These are phyloP conservation scores for Fusarium papillatum DNA, from an alignment of 2,329 filamentous ascomycete species.

Conservation along the genomic window DNA sequence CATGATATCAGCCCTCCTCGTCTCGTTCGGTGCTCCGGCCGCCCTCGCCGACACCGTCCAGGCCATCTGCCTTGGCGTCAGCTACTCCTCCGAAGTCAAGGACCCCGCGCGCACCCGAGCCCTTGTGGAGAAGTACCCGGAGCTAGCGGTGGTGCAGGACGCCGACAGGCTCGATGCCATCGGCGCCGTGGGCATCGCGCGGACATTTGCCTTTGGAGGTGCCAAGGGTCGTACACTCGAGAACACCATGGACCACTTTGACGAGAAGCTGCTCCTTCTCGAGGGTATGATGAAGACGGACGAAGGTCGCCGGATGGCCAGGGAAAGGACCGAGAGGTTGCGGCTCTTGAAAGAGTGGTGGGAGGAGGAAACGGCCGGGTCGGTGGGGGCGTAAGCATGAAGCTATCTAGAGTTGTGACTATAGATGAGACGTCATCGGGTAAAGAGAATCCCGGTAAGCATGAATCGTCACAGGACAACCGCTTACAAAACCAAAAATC, in stretches of 20 bases:
- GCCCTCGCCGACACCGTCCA: conserved; percentile 77
- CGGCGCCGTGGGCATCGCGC: conserved; percentile 86
- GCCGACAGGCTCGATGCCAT: conserved; percentile 94
- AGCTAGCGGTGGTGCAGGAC: conserved; percentile 85
- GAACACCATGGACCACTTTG: conserved; percentile 80
- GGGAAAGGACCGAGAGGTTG: conserved; percentile 66
- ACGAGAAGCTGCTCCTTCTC: conserved; percentile 79
- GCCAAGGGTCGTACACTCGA: conserved; percentile 71
- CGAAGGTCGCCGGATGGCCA: conserved; percentile 66
- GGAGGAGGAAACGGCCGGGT: conserved; percentile 61
- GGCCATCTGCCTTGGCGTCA: conserved; percentile 80
- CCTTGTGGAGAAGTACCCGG: conserved; percentile 74
- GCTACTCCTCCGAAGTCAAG: conserved; percentile 80
- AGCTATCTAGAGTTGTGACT: neutral
- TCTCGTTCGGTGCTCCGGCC: conserved; percentile 66
- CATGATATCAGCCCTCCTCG: conserved; percentile 68
- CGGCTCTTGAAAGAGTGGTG: conserved; percentile 70
- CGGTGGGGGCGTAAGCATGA: conserved; percentile 5
- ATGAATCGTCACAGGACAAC: neutral
- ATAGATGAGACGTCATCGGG: neutral
- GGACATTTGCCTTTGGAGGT: conserved; percentile 76
- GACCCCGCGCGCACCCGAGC: conserved; percentile 71
- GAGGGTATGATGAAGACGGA: conserved; percentile 75
- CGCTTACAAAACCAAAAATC: neutral
- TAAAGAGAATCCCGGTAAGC: neutral